These are phyloP conservation scores for Pachysandra terminalis DNA, from an alignment of 164 flowering plant species.

Conservation along the genomic window DNA sequence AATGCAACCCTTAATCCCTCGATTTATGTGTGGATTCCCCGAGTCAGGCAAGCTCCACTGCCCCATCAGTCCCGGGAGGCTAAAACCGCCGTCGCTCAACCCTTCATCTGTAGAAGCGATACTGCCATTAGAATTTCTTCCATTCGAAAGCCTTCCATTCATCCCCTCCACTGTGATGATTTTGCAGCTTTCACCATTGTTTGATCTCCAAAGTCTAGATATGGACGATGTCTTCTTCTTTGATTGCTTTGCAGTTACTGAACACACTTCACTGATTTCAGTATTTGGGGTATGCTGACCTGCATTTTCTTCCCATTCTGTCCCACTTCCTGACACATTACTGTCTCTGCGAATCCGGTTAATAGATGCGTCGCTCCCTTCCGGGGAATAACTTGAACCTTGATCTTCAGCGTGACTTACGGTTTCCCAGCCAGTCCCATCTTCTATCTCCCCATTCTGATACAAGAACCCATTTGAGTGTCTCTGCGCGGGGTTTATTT, in stretches of 20 bases:
- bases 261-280: slow-evolving; percentile 63
- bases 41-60: slow-evolving; percentile 87
- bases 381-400: slow-evolving; percentile 79
- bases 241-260: slow-evolving; percentile 37
- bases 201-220: slow-evolving; percentile 76
- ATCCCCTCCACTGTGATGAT: slow-evolving; percentile 53
- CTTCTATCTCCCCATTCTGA: slow-evolving; percentile 53
- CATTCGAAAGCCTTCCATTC: slow-evolving; percentile 65
- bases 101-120: slow-evolving; percentile 50
- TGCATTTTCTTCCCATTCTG: slow-evolving; percentile 70
- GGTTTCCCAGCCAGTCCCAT: slow-evolving; percentile 96
- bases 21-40: slow-evolving; percentile 46
- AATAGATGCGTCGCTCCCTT: slow-evolving; percentile 67
- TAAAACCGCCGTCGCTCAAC: slow-evolving; percentile 46
- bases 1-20: slow-evolving; percentile 87
- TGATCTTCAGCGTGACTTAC: slow-evolving; percentile 86
- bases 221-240: slow-evolving; percentile 65
- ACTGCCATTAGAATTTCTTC: slow-evolving; percentile 47
- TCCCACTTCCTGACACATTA: slow-evolving; percentile 53
- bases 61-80: slow-evolving; percentile 44
- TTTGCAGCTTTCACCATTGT: slow-evolving; percentile 59
- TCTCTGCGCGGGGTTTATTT: slow-evolving; percentile 28
- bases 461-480: slow-evolving; percentile 26
- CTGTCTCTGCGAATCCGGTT: slow-evolving; percentile 47
- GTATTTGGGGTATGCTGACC: slow-evolving; percentile 43